Conservation (phyloP, 2,329 filamentous ascomycete species). For the Aspergillus sp. region DNA sequence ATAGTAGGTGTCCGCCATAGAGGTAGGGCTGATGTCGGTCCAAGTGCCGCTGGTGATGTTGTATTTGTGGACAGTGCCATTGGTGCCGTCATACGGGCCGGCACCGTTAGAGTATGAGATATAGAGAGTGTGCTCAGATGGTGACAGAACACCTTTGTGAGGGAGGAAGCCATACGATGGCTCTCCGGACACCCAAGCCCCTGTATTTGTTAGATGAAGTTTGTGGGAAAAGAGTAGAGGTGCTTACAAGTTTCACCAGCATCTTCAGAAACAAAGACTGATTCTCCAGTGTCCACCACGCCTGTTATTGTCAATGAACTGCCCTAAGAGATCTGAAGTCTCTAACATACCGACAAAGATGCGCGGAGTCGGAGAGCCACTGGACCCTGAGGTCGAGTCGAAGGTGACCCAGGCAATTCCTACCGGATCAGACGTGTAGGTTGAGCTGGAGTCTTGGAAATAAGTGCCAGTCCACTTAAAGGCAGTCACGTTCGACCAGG, state of each 20-base stretch:
- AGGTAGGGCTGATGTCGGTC: constrained; percentile 60
- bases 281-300: constrained; percentile 55
- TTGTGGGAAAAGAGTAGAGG: too few relatives aligned
- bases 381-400: constrained; percentile 53
- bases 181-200: constrained; percentile 48
- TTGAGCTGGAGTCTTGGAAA: constrained; percentile 49
- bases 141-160: constrained; percentile 56
- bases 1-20: constrained; percentile 51
- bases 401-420: constrained; percentile 59
- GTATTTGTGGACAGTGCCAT: constrained; percentile 58
- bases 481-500: constrained; percentile 55
- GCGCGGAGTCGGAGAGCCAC: constrained; percentile 54
- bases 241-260: constrained; percentile 56
- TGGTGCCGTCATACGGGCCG: constrained; percentile 60
- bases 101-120: constrained; percentile 58
- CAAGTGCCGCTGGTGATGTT: constrained; percentile 53
- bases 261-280: constrained; percentile 57
- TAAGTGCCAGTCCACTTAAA: constrained; percentile 54
- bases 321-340: too few relatives aligned
- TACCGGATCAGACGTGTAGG: constrained; percentile 50
- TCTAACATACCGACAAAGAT: constrained; percentile 56
- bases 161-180: constrained; percentile 54
- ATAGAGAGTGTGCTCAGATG: constrained; percentile 57
- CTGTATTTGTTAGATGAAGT: constrained; percentile 1
- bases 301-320: constrained; percentile 9